These are phyloP conservation scores for Pugionium cornutum DNA, from an alignment of 345 rosid genomes.

Conservation along the genomic window DNA sequence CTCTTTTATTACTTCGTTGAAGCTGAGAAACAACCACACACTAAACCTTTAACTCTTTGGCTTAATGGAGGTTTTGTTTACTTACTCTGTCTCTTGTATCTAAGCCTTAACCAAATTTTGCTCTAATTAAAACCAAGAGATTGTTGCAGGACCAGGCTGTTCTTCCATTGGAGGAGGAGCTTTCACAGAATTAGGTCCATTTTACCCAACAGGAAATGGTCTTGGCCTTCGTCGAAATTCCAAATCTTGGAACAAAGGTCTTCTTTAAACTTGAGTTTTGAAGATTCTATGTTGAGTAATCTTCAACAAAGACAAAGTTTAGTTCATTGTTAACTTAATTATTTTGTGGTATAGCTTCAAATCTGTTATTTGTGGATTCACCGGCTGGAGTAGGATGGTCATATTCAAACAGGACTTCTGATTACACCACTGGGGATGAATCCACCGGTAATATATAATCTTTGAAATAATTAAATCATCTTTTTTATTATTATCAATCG, in stretches of 20 bases:
- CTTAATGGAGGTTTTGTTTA: conserved; percentile 77
- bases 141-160: conserved; percentile 81
- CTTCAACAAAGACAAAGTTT: neutral
- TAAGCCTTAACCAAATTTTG: neutral
- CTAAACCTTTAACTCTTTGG: conserved; percentile 86
- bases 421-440: conserved; percentile 72
- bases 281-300: too few species aligned
- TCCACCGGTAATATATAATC: conserved; percentile 51
- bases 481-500: too few species aligned
- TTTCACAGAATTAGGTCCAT: conserved; percentile 92
- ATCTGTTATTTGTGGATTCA: conserved; percentile 88
- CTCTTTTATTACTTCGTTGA: conserved; percentile 92
- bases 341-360: conserved; percentile 61
- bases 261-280: neutral
- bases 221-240: conserved; percentile 70
- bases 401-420: conserved; percentile 76
- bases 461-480: neutral
- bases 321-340: neutral
- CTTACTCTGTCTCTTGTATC: neutral
- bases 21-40: conserved; percentile 60
- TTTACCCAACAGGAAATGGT: conserved; percentile 81
- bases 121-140: neutral
- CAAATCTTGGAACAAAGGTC: conserved; percentile 96
- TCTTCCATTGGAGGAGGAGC: conserved; percentile 97
- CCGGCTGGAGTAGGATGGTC: conserved; percentile 99